Evolutionary conservation across 495 filamentous ascomycete genomes (phyloP).

Genomic region (Bacidia rubella): DNA sequence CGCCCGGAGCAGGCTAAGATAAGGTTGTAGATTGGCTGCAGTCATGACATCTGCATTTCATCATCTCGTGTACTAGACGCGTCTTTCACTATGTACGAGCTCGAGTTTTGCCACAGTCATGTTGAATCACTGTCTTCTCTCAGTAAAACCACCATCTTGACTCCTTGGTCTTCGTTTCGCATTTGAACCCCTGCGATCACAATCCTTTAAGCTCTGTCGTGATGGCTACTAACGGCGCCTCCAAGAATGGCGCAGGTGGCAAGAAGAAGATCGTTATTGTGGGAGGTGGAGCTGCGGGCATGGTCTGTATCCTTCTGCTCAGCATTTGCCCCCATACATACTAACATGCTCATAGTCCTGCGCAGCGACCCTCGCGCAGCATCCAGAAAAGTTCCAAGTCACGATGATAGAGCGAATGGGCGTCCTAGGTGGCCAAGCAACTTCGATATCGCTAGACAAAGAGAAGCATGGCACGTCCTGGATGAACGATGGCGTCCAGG

Average conservation of each 20-base stretch:
- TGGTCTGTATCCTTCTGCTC: slow-evolving; percentile 24
- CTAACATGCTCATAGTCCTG: slow-evolving; percentile 41
- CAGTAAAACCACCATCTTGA: neutral
- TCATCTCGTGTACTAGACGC: neutral
- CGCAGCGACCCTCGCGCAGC: slow-evolving; percentile 57
- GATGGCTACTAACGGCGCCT: neutral
- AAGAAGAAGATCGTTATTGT: slow-evolving; percentile 44
- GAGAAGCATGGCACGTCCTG: slow-evolving; percentile 53
- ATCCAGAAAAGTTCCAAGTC: slow-evolving; percentile 60
- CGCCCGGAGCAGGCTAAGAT: too few species aligned
- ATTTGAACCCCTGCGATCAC: neutral
- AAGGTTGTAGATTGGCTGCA: too few species aligned
- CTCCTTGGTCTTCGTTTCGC: neutral
- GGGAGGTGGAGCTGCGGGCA: slow-evolving; percentile 52
- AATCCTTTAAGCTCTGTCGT: neutral
- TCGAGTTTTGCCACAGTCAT: neutral
- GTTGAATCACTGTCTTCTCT: neutral
- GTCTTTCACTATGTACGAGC: neutral
- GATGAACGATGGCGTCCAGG: slow-evolving; percentile 80
- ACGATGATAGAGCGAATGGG: slow-evolving; percentile 56
- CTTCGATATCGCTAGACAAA: slow-evolving; percentile 59
- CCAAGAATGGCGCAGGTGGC: slow-evolving; percentile 15
- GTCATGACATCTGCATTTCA: neutral
- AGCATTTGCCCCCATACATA: neutral
- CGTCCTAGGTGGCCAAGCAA: slow-evolving; percentile 70